These are phyloP conservation scores for Phytophthora cactorum DNA, from an alignment of 352 stramenopile genomes.

Conservation along the genomic window DNA sequence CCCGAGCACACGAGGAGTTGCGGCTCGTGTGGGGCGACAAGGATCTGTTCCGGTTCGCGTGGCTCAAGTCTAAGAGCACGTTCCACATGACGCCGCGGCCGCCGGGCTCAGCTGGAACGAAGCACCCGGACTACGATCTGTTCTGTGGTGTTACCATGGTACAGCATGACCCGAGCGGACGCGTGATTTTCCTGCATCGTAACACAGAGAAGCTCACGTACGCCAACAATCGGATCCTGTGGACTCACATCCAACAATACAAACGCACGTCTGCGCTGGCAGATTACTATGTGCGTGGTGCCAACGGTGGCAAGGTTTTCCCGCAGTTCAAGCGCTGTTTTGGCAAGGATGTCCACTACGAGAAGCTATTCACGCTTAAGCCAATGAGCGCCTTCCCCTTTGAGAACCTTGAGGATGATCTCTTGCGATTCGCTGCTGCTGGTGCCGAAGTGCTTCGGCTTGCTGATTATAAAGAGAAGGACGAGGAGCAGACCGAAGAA, in stretches of 20 bases:
- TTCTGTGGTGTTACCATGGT: conserved; percentile 84
- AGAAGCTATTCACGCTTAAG: conserved; percentile 72
- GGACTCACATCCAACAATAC: conserved; percentile 69
- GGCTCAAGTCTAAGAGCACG: conserved; percentile 72
- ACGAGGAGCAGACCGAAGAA: conserved; percentile 21
- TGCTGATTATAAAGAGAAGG: conserved; percentile 29
- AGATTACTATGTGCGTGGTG: conserved; percentile 66
- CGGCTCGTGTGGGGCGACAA: conserved; percentile 83
- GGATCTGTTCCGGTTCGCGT: conserved; percentile 83
- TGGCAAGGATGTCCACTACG: conserved; percentile 72
- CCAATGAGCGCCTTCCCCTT: conserved; percentile 72
- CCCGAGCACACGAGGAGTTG: conserved; percentile 51
- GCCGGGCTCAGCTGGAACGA: conserved; percentile 55
- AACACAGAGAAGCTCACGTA: conserved; percentile 74
- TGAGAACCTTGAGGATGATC: conserved; percentile 58
- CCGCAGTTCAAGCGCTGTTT: conserved; percentile 74
- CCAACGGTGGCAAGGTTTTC: conserved; percentile 72
- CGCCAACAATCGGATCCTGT: conserved; percentile 50
- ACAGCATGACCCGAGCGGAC: conserved; percentile 63
- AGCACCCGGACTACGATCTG: conserved; percentile 50
- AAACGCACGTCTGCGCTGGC: conserved; percentile 44
- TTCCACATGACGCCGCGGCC: conserved; percentile 68
- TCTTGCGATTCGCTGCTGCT: conserved; percentile 57
- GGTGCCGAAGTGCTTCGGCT: conserved; percentile 39
- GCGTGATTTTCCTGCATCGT: conserved; percentile 74